Percentiles rank a stretch among this genome's conserved stretches.
Evolutionary conservation across 2,329 filamentous ascomycete species (phyloP).

Genomic region (Elsinoe fawcettii): DNA sequence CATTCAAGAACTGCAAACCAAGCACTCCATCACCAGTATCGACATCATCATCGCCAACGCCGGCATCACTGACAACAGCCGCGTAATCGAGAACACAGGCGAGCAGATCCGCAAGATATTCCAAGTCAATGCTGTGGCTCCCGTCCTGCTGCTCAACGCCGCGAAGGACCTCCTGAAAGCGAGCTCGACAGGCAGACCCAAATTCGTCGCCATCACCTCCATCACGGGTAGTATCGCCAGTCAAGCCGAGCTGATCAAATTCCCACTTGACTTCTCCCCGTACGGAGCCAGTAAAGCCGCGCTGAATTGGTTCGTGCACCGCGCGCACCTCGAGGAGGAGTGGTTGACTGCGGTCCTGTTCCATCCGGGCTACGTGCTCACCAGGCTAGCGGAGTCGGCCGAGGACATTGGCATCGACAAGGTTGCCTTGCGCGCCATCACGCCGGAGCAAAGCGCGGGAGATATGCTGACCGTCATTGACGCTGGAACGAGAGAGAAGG

Average conservation of each 20-base stretch:
- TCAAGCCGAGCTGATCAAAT: slow-evolving; percentile 16
- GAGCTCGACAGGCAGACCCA: slow-evolving; percentile 23
- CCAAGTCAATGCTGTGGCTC: not conserved
- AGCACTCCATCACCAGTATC: slow-evolving; percentile 23
- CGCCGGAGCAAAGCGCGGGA: slow-evolving; percentile 30
- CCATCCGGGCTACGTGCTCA: slow-evolving; percentile 36
- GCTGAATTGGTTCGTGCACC: slow-evolving; percentile 32
- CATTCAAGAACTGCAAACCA: slow-evolving; percentile 22
- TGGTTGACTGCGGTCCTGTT: slow-evolving; percentile 21
- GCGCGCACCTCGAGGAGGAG: slow-evolving; percentile 32
- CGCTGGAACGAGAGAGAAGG: not conserved
- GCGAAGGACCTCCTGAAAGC: slow-evolving; percentile 33
- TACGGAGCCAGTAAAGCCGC: slow-evolving; percentile 42
- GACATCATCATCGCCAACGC: slow-evolving; percentile 18
- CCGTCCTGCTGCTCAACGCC: slow-evolving; percentile 22
- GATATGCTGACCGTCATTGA: slow-evolving; percentile 24
- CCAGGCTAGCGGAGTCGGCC: slow-evolving; percentile 37
- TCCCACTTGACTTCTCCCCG: slow-evolving; percentile 27
- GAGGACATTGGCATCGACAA: slow-evolving; percentile 22
- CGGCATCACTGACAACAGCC: slow-evolving; percentile 1
- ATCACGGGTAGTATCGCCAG: slow-evolving; percentile 21
- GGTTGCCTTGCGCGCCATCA: slow-evolving; percentile 29
- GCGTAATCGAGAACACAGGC: not conserved
- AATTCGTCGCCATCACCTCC: slow-evolving; percentile 34
- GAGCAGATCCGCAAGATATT: slow-evolving; percentile 9